phyloP scores from a whole-genome alignment of 1,284 basidiomycete species.

The Puccinia horiana region DNA sequence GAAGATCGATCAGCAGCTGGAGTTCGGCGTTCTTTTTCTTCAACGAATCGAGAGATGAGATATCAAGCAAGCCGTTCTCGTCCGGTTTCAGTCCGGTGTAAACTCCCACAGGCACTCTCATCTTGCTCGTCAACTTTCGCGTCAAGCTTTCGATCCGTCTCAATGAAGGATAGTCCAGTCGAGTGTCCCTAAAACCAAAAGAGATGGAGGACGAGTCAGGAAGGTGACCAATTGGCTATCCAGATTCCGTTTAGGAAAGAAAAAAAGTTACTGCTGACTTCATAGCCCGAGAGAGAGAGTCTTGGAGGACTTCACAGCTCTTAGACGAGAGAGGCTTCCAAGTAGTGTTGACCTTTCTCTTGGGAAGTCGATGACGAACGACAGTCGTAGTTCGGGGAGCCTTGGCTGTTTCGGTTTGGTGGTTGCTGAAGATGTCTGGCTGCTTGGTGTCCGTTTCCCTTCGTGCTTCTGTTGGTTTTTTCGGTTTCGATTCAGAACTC shows the following conservation, averaged over 20 bases:
- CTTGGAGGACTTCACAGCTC: slow-evolving; percentile 38
- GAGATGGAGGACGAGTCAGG: neutral
- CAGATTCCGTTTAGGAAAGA: neutral
- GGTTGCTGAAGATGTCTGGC: too few species aligned
- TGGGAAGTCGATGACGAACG: slow-evolving; percentile 35
- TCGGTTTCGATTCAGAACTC: too few species aligned
- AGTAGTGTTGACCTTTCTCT: slow-evolving; percentile 27
- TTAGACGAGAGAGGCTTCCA: slow-evolving; percentile 45
- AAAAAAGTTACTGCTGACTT: neutral
- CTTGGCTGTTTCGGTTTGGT: too few species aligned
- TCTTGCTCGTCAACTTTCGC: neutral
- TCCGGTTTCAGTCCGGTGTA: slow-evolving; percentile 31
- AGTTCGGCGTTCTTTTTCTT: slow-evolving; percentile 26
- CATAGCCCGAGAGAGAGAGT: slow-evolving; percentile 10
- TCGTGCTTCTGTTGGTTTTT: too few species aligned
- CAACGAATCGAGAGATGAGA: slow-evolving; percentile 13
- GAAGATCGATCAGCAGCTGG: slow-evolving; percentile 10
- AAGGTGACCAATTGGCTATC: too few species aligned
- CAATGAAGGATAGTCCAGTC: slow-evolving; percentile 15
- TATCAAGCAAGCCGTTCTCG: neutral
- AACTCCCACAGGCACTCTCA: slow-evolving; percentile 43
- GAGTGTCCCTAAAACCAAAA: neutral
- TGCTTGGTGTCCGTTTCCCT: too few species aligned
- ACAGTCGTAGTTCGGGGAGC: slow-evolving; percentile 27
- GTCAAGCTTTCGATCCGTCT: slow-evolving; percentile 19